Percentiles rank a stretch among this genome's conserved stretches.
Evolutionary conservation across 1,284 basidiomycete species (phyloP).

Genomic region (Tylopilus sp.): DNA sequence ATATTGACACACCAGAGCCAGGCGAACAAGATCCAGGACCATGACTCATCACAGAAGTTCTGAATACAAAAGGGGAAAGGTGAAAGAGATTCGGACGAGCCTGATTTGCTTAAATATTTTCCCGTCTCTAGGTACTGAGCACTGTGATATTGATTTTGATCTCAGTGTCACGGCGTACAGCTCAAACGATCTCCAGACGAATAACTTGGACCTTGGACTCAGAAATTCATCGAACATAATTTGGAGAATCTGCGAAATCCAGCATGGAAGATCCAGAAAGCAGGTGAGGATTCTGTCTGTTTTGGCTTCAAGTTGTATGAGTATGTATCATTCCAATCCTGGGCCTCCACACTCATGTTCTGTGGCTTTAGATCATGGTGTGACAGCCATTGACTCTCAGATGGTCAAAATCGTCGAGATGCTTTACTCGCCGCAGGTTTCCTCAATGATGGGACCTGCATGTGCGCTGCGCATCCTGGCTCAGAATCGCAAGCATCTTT

Average conservation of each 20-base stretch:
- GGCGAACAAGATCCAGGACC: conserved; percentile 19
- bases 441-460: too few relatives aligned
- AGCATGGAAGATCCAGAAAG: conserved; percentile 17
- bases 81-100: conserved; percentile 31
- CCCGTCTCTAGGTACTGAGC: conserved; percentile 24
- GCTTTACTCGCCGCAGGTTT: conserved; percentile 8
- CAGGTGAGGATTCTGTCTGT: conserved; percentile 17
- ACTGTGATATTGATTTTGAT: background rate
- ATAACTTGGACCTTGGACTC: conserved; percentile 4
- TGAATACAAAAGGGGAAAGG: conserved; percentile 20
- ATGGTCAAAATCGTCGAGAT: conserved; percentile 13
- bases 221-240: conserved; percentile 4
- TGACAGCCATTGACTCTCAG: background rate
- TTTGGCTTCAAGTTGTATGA: conserved; percentile 12
- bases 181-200: conserved; percentile 10
- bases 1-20: conserved; percentile 18
- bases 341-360: background rate
- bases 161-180: background rate
- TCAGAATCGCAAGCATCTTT: too few relatives aligned
- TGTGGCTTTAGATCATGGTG: conserved; percentile 10
- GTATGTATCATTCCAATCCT: background rate
- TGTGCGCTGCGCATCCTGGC: too few relatives aligned
- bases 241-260: background rate
- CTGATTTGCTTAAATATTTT: conserved; percentile 37
- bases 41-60: conserved; percentile 26